Conservation (phyloP, 345 rosid genomes). For the Boechera divaricarpa region DNA sequence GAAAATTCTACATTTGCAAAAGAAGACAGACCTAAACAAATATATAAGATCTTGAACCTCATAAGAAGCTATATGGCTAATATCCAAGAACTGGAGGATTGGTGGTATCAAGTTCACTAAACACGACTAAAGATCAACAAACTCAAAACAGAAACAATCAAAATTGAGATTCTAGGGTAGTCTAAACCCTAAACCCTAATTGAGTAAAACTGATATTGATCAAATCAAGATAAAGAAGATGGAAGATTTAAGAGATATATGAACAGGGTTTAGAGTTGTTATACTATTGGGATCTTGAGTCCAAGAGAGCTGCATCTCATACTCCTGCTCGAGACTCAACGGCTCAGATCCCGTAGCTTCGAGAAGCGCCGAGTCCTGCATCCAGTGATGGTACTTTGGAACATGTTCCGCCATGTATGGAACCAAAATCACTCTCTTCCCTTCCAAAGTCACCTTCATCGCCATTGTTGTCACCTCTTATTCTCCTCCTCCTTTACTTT, state of each 20-base stretch:
- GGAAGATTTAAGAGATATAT: constrained; percentile 10
- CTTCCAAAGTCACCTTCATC: constrained; percentile 73
- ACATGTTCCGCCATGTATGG: constrained; percentile 87
- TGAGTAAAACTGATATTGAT: not conserved
- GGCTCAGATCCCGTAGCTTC: constrained; percentile 91
- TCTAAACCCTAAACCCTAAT: constrained; percentile 24
- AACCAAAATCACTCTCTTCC: constrained; percentile 74
- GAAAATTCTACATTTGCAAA: not conserved
- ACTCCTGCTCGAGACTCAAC: constrained; percentile 81
- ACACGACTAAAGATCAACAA: not conserved
- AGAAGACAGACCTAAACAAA: not conserved
- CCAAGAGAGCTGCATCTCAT: constrained; percentile 87
- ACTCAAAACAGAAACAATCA: not conserved
- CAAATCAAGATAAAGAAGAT: not conserved
- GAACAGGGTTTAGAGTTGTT: not conserved
- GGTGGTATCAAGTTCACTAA: not conserved
- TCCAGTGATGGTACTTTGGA: constrained; percentile 83
- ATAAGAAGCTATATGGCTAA: not conserved
- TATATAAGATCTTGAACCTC: not conserved
- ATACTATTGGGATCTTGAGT: constrained; percentile 85
- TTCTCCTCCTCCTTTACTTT: not conserved
- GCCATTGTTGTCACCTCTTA: constrained; percentile 27
- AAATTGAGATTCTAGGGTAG: not conserved
- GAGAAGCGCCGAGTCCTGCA: constrained; percentile 86
- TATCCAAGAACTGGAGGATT: not conserved